Conservation (phyloP, 345 rosid genomes). For the Rhodamnia rubescens region DNA sequence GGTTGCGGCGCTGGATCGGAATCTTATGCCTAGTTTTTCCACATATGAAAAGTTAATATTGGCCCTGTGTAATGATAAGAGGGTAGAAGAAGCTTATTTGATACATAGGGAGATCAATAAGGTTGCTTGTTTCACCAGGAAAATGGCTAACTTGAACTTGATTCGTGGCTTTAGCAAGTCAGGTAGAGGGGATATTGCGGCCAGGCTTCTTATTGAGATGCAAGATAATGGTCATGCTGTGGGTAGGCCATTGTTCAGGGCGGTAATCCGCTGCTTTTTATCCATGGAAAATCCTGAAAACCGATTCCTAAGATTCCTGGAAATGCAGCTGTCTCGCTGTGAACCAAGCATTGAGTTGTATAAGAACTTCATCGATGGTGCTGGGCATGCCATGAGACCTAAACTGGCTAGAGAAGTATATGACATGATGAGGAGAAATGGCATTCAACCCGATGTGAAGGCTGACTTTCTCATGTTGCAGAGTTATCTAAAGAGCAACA, state of each 20-base stretch:
- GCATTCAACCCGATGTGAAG: conserved; percentile 23
- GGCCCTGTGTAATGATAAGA: conserved; percentile 46
- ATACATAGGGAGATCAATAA: conserved; percentile 33
- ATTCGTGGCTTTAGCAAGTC: conserved; percentile 37
- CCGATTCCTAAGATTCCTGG: conserved; percentile 32
- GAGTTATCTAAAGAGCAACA: conserved; percentile 47
- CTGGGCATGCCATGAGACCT: conserved; percentile 55
- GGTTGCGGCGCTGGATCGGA: conserved; percentile 24
- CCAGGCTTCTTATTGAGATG: conserved; percentile 62
- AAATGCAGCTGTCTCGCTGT: conserved; percentile 37
- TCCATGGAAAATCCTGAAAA: conserved; percentile 29
- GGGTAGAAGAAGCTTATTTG: conserved; percentile 51
- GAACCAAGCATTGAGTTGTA: conserved; percentile 19
- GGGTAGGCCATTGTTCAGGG: conserved; percentile 19
- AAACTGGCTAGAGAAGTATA: conserved; percentile 55
- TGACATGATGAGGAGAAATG: conserved; percentile 51
- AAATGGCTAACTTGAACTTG: conserved; percentile 25
- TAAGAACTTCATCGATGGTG: conserved; percentile 64
- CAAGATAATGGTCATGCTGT: conserved; percentile 54
- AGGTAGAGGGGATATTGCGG: conserved; percentile 50
- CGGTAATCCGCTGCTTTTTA: conserved; percentile 42
- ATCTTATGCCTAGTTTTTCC: conserved; percentile 25
- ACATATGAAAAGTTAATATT: conserved; percentile 33
- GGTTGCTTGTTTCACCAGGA: conserved; percentile 11
- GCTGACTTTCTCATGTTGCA: conserved; percentile 41